Base-by-base conservation (phyloP, 2,329 filamentous ascomycete genomes). In the Ophiocordyceps australis region DNA sequence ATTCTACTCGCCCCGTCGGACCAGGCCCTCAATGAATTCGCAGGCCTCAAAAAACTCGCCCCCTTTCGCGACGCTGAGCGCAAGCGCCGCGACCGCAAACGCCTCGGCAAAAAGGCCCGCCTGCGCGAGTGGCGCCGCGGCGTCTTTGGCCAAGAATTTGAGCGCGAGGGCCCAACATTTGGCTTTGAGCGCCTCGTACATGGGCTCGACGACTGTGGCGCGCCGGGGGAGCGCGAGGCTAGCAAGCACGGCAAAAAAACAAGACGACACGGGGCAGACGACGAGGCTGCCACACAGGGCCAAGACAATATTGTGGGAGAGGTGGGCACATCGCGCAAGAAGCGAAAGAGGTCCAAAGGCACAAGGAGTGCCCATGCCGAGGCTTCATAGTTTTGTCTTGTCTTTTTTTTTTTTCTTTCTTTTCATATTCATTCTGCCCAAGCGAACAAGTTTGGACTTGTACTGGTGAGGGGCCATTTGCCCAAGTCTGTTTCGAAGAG, bases 1-100 rank as follows among this genome's bases (percentile, higher is more conserved):
- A 95, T 98, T 39, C 66, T 98, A 18, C 64, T 75, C 45, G 82
- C 92, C 36, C 81, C 85, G 1, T 77, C 76, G 23, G 89, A 98
- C 54, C 59, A 70, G 24, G 72, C 75, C 28, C 68, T 98, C 35
- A 98, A 98, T 50, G 65, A 85, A 36, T 98, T 77, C 43, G 86
- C 76, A 5, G 86, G 89, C 6, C 58, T 98, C 42, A 98, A 98
- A 65, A 95, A 94, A 56, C 67, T 94, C 31, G 85, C 86, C 5
- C 63, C 79, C 5, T 98, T 89, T 59, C 68, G 89, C 29, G 85
- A 94, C 45, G 59, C 63, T 4, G 79, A 85, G 40, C 89, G 91
- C 65, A 95, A 95, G 62, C 64, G 66, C 37, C 78, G 75, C 41
- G 89, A 98, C 45, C 72, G 74, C 55, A 93, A 92, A 62, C 66